phyloP scores from a whole-genome alignment of 768 basidiomycete species.

The Phylloporus rhodoxanthus region DNA sequence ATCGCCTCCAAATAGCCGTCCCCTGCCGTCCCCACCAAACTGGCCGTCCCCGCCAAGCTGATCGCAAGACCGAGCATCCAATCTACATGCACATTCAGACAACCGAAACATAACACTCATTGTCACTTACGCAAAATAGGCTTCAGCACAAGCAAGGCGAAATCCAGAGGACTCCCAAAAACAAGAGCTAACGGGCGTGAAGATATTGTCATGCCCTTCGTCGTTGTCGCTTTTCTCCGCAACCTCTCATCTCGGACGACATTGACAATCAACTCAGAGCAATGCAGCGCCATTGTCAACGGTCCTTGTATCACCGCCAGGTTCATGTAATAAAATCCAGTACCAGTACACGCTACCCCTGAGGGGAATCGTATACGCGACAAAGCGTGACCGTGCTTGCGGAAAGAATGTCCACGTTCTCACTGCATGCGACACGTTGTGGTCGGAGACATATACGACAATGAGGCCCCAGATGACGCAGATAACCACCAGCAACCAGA shows the following conservation, averaged over 20 bases:
- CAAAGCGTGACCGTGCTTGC: too few species aligned
- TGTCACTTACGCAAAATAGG: slow-evolving; percentile 23
- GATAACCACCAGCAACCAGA: too few species aligned
- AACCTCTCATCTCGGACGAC: slow-evolving; percentile 25
- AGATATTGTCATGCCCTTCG: slow-evolving; percentile 9
- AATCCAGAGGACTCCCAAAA: slow-evolving; percentile 14
- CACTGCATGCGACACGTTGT: background rate
- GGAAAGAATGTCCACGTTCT: too few species aligned
- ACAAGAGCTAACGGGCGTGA: slow-evolving; percentile 19
- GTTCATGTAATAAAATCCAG: slow-evolving; percentile 19
- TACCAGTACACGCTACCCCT: slow-evolving; percentile 19
- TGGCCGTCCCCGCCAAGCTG: slow-evolving; percentile 9
- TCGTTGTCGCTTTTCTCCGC: slow-evolving; percentile 22
- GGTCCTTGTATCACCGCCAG: slow-evolving; percentile 26
- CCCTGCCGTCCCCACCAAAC: slow-evolving; percentile 11
- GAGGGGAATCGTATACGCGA: slow-evolving; percentile 20
- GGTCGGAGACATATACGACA: slow-evolving; percentile 4
- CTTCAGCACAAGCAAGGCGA: slow-evolving; percentile 17
- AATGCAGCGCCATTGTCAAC: slow-evolving; percentile 26
- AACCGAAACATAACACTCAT: too few species aligned
- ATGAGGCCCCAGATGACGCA: slow-evolving; percentile 21
- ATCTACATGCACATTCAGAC: slow-evolving; percentile 12
- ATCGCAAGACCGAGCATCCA: slow-evolving; percentile 32
- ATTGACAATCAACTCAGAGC: slow-evolving; percentile 25
- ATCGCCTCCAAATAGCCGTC: slow-evolving; percentile 9